Conservation (phyloP, 1,284 basidiomycete genomes). For the Trichosporon asahii region DNA sequence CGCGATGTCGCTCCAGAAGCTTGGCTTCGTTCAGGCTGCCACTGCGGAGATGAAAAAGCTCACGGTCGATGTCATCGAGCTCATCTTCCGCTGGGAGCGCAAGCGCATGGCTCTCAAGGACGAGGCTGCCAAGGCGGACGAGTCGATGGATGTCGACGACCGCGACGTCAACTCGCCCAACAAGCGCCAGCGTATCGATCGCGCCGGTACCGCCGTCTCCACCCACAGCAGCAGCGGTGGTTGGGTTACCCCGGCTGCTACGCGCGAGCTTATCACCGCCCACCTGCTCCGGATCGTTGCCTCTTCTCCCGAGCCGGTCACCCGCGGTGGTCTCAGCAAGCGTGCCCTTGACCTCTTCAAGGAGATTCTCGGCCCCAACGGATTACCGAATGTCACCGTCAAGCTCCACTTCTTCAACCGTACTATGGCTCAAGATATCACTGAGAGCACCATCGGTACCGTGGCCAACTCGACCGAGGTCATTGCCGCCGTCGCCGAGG, state of each 20-base stretch:
- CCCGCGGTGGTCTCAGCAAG: conserved; percentile 64
- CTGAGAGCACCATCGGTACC: conserved; percentile 64
- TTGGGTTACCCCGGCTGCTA: conserved; percentile 74
- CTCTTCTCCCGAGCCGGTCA: conserved; percentile 66
- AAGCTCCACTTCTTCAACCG: conserved; percentile 85
- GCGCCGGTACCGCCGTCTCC: conserved; percentile 53
- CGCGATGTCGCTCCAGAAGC: conserved; percentile 80
- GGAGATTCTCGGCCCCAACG: conserved; percentile 72
- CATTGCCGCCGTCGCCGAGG: conserved; percentile 77
- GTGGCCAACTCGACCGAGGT: conserved; percentile 85
- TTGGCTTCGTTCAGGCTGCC: conserved; percentile 73
- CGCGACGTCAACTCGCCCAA: conserved; percentile 35
- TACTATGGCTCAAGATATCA: conserved; percentile 78
- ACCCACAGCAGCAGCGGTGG: conserved; percentile 45
- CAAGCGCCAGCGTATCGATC: conserved; percentile 54
- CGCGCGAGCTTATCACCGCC: conserved; percentile 86
- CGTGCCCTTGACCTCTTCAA: conserved; percentile 78
- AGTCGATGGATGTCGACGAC: conserved; percentile 50
- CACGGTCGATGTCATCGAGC: conserved; percentile 77
- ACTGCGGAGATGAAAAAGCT: conserved; percentile 77
- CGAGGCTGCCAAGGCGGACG: conserved; percentile 33
- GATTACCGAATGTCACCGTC: conserved; percentile 91
- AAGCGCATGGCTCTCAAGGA: conserved; percentile 54
- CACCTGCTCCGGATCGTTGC: conserved; percentile 84
- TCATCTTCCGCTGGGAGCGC: conserved; percentile 85